Conservation (phyloP, 371 early-diverging fungal species). For the Apophysomyces variabilis region DNA sequence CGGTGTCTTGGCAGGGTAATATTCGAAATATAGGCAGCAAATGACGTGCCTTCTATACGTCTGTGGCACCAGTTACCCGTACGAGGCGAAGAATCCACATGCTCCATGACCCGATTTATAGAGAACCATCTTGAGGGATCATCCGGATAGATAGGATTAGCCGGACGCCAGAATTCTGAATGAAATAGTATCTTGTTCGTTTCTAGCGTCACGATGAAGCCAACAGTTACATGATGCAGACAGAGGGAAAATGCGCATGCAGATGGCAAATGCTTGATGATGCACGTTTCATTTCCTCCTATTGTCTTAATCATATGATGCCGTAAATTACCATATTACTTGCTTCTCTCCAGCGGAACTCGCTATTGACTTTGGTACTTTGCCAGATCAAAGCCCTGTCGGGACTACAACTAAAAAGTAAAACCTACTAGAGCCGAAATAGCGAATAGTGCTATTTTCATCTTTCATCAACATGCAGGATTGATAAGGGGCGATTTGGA, state of each 20-base stretch:
- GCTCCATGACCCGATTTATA: slow-evolving; percentile 61
- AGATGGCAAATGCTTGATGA: slow-evolving; percentile 62
- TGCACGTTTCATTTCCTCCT: slow-evolving; percentile 29
- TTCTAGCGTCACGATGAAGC: slow-evolving; percentile 58
- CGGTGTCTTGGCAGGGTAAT: slow-evolving; percentile 37
- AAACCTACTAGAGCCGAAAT: too few species aligned
- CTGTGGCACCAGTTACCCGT: slow-evolving; percentile 63
- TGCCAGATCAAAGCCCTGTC: too few species aligned
- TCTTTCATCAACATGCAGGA: neutral
- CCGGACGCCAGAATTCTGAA: slow-evolving; percentile 60
- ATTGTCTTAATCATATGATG: too few species aligned
- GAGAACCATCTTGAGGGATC: slow-evolving; percentile 52
- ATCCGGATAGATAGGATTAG: slow-evolving; percentile 44
- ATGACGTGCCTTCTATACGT: slow-evolving; percentile 54
- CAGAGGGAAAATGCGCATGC: slow-evolving; percentile 60
- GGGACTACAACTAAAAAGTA: too few species aligned
- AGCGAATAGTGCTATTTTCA: neutral
- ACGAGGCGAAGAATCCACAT: slow-evolving; percentile 74
- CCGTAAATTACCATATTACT: too few species aligned
- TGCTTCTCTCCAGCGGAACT: too few species aligned
- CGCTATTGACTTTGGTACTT: too few species aligned
- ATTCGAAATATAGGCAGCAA: slow-evolving; percentile 67
- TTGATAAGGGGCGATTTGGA: neutral
- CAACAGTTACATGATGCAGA: slow-evolving; percentile 40
- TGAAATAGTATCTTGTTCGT: slow-evolving; percentile 39